Conservation (phyloP, 306 rosid species). For the Comarum palustre region DNA sequence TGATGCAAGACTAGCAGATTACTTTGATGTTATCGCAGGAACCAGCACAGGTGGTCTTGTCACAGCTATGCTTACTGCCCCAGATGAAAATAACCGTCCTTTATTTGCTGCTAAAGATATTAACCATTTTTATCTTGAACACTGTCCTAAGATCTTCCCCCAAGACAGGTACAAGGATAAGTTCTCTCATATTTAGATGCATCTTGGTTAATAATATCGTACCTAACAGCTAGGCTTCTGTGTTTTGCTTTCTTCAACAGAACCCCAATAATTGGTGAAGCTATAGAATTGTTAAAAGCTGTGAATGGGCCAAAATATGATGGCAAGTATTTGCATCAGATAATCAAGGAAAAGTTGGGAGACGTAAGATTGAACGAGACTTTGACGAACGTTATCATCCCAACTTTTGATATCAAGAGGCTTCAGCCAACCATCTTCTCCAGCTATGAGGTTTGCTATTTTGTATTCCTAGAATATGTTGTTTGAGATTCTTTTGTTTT, state of each 20-base stretch:
- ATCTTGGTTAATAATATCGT: neutral
- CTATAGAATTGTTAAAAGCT: neutral
- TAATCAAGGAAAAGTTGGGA: constrained; percentile 25
- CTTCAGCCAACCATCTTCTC: constrained; percentile 31
- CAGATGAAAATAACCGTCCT: constrained; percentile 30
- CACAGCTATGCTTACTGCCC: constrained; percentile 40
- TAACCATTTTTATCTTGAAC: constrained; percentile 34
- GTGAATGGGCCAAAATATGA: constrained; percentile 26
- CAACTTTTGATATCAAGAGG: constrained; percentile 32
- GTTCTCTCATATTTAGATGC: neutral
- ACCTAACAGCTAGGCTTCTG: neutral
- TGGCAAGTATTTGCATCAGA: constrained; percentile 21
- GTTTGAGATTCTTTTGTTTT: neutral
- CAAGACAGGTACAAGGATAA: constrained; percentile 23
- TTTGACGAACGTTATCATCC: constrained; percentile 27
- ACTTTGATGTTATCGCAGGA: constrained; percentile 38
- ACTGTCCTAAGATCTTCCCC: constrained; percentile 42
- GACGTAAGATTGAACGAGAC: constrained; percentile 19
- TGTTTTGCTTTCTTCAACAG: constrained; percentile 5
- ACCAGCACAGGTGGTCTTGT: constrained; percentile 49
- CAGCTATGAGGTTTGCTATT: constrained; percentile 17
- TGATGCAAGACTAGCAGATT: constrained; percentile 31
- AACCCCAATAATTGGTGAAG: neutral
- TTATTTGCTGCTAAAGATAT: constrained; percentile 37
- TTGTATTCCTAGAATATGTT: neutral